Conservation (phyloP, 2,329 filamentous ascomycete genomes). For the Pyrenophora seminiperda region DNA sequence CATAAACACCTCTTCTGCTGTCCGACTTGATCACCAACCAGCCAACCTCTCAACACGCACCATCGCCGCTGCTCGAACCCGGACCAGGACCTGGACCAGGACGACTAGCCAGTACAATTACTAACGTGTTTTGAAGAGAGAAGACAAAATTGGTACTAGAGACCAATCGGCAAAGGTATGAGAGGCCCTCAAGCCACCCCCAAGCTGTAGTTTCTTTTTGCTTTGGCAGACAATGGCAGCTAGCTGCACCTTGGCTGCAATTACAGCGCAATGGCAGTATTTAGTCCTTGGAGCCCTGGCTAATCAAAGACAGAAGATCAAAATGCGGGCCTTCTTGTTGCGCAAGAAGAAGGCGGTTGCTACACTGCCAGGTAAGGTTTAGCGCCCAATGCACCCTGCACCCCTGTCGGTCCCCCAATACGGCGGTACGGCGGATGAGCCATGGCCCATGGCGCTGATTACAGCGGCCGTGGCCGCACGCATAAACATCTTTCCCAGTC, state of each 20-base stretch:
- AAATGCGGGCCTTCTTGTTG: constrained; percentile 10
- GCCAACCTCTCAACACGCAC: neutral
- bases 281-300: neutral
- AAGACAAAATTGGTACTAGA: too few species aligned
- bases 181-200: neutral
- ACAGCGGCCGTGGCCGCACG: constrained; percentile 13
- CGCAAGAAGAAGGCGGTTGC: constrained; percentile 15
- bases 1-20: constrained; percentile 1
- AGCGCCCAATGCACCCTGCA: constrained; percentile 15
- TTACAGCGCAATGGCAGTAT: too few species aligned
- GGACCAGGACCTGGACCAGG: too few species aligned
- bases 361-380: constrained; percentile 19
- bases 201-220: neutral
- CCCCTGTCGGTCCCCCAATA: constrained; percentile 26
- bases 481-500: constrained; percentile 27
- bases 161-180: neutral
- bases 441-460: constrained; percentile 16
- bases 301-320: neutral
- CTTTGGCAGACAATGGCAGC: neutral
- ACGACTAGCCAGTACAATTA: too few species aligned
- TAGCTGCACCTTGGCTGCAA: too few species aligned
- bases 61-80: too few species aligned
- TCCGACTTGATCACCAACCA: neutral
- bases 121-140: constrained; percentile 1
- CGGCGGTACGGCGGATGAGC: constrained; percentile 28